Evolutionary conservation across 805 yeast species (phyloP), one percentile per base, ranked within the genome.

Genomic region (Kazachstania africana): DNA sequence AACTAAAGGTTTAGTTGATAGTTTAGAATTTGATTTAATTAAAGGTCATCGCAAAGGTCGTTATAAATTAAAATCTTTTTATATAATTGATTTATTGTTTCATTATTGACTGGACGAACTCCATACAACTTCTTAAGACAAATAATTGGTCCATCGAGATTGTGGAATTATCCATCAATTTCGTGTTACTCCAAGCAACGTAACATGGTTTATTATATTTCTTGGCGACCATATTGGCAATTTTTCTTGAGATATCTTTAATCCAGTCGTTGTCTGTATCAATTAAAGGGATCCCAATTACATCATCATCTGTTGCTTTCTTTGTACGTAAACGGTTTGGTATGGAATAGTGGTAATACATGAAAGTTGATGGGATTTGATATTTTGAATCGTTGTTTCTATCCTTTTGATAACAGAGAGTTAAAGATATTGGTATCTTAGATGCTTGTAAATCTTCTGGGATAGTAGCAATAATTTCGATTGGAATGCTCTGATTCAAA

Each of bases 51-150:
- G n/a, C n/a, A 14, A 20, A 5, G 12, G 16, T 17, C 6, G 13
- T 6, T 29, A 5, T 68, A 66, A 18, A 61, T 49, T 28, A 53
- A 48, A 44, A 64, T 53, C 62, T 52, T 17, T 52, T 14, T 5
- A 17, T 13, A n/a, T 24, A 12, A 18, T 36, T 28, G 21, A 24
- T 29, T 32, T 14, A 3, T n/a, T n/a, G n/a, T n/a, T n/a, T n/a
- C n/a, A n/a, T n/a, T n/a, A n/a, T n/a, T n/a, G n/a, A n/a, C 22
- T 27, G 12, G n/a, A 48, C 13, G 13, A 48, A 33, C 5, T 37
- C 32, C 24, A 48, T 36, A 38, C 57, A 48, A 12, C 43, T 36
- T 23, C 37, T 40, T 3, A 52, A 30, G 8, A 53, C 38, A 16
- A 33, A 41, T 20, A 50, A 30, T 29, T 48, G 54, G 24, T 51